phyloP scores from a whole-genome alignment of 331 rosid genomes.

The Pyracantha coccinea region DNA sequence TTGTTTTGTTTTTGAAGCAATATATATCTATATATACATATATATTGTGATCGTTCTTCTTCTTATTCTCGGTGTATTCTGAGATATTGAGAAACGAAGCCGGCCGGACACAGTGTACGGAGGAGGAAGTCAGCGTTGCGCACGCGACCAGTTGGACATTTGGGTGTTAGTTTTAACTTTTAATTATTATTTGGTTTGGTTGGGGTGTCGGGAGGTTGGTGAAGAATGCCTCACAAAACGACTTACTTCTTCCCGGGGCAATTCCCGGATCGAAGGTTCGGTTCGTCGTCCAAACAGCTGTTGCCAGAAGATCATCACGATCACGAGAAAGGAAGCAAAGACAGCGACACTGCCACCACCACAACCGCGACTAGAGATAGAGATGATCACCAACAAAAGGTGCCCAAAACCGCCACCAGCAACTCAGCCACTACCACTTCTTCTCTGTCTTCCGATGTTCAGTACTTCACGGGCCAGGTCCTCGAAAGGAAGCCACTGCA shows the following conservation, averaged over 20 bases:
- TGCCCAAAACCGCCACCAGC: not conserved
- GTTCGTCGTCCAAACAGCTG: slow-evolving; percentile 28
- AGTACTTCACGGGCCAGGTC: slow-evolving; percentile 1
- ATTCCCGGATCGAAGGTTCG: slow-evolving; percentile 60
- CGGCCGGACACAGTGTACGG: slow-evolving; percentile 11
- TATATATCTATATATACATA: not conserved
- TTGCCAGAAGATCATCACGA: not conserved
- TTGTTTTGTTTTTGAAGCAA: not conserved
- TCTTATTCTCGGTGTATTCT: not conserved
- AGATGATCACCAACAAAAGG: slow-evolving; percentile 6
- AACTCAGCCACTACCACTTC: not conserved
- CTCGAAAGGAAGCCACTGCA: slow-evolving; percentile 32
- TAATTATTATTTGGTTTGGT: not conserved
- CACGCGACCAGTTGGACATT: not conserved
- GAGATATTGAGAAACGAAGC: not conserved
- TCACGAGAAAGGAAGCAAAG: slow-evolving; percentile 44
- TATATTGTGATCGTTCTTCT: not conserved
- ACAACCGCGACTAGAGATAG: not conserved
- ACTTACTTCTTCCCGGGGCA: slow-evolving; percentile 98
- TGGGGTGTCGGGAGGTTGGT: slow-evolving; percentile 19
- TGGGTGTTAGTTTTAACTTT: not conserved
- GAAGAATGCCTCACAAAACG: slow-evolving; percentile 87
- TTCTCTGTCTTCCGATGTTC: not conserved
- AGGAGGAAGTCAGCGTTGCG: slow-evolving; percentile 13
- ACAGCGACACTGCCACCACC: slow-evolving; percentile 27